Evolutionary conservation across 2,329 filamentous ascomycete species (phyloP).

Genomic region (Endocalyx cinctus): DNA sequence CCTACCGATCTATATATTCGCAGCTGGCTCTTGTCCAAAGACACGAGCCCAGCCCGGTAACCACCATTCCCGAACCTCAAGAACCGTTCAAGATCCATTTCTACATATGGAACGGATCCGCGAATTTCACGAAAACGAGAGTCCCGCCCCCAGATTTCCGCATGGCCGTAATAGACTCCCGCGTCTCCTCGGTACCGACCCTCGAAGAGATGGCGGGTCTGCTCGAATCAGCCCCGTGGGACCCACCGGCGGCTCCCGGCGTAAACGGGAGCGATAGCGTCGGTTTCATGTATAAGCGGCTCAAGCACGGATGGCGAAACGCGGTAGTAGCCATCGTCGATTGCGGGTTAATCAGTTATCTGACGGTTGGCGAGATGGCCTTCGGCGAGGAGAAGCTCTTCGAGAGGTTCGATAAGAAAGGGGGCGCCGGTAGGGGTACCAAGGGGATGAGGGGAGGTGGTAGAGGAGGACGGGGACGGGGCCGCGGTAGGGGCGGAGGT

Average conservation of each 20-base stretch:
- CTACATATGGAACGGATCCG: conserved; percentile 74
- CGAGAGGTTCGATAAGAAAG: conserved; percentile 45
- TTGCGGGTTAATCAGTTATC: conserved; percentile 82
- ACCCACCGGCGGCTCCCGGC: conserved; percentile 48
- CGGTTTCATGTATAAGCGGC: conserved; percentile 59
- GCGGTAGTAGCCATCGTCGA: conserved; percentile 86
- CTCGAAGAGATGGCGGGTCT: conserved; percentile 67
- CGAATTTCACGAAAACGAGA: conserved; percentile 71
- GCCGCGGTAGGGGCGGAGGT: conserved; percentile 14
- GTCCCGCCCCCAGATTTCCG: conserved; percentile 79
- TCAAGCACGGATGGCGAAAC: conserved; percentile 81
- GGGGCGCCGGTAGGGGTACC: conserved; percentile 19
- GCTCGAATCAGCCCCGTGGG: conserved; percentile 68
- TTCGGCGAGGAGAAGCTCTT: conserved; percentile 74
- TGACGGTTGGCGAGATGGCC: conserved; percentile 73
- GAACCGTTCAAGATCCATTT: conserved; percentile 70
- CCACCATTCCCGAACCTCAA: conserved; percentile 22
- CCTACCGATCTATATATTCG: conserved; percentile 67
- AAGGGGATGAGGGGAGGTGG: conserved; percentile 16
- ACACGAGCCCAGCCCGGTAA: conserved; percentile 50
- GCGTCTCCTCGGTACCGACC: conserved; percentile 66
- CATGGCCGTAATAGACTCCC: conserved; percentile 75
- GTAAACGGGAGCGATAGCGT: conserved; percentile 39
- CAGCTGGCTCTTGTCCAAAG: conserved; percentile 69
- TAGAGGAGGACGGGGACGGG: conserved; percentile 13